Conservation (phyloP, 495 filamentous ascomycete genomes). For the Talaromyces thailandensis region DNA sequence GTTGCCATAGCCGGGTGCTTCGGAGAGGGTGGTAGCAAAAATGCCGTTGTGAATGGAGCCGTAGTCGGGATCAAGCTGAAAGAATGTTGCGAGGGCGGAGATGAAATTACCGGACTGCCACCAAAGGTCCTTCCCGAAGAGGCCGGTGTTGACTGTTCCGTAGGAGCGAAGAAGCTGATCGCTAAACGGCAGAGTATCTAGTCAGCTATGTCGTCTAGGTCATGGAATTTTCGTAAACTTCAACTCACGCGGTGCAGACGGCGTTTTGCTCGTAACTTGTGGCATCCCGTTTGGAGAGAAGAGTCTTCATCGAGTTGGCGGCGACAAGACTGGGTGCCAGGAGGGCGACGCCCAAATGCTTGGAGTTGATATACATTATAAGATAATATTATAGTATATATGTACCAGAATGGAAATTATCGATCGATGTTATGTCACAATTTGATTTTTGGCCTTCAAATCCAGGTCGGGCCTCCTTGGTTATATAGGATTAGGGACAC, state of each 20-base stretch:
- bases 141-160: background rate
- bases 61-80: conserved; percentile 3
- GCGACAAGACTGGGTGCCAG: background rate
- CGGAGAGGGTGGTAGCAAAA: conserved; percentile 22
- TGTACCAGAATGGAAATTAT: background rate
- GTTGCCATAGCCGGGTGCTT: conserved; percentile 16
- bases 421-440: background rate
- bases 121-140: conserved; percentile 4
- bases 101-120: conserved; percentile 6
- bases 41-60: conserved; percentile 9
- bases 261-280: conserved; percentile 4
- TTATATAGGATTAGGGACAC: background rate
- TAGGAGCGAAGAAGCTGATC: conserved; percentile 1
- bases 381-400: background rate
- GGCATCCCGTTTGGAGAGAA: conserved; percentile 2
- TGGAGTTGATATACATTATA: background rate
- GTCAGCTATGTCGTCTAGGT: background rate
- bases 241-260: conserved; percentile 1
- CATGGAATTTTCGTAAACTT: background rate
- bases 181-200: background rate
- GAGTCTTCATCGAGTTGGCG: background rate
- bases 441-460: background rate
- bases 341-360: conserved; percentile 2
- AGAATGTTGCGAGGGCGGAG: background rate
- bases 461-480: background rate